Conservation (phyloP, 306 rosid genomes). For the Castanea mollissima region DNA sequence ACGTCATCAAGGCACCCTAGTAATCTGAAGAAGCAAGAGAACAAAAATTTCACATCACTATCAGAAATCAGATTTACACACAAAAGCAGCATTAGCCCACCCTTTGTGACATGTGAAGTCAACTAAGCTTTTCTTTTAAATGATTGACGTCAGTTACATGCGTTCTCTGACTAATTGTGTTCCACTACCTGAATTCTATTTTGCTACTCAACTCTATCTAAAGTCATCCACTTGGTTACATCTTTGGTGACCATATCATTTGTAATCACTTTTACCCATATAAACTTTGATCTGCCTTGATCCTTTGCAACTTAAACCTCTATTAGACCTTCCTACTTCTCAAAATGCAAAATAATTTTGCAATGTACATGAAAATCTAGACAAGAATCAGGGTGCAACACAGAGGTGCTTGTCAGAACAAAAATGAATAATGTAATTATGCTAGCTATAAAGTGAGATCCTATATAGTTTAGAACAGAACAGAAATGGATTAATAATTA, state of each 20-base stretch:
- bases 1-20: neutral
- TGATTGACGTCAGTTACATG: neutral
- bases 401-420: neutral
- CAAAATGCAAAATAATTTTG: neutral
- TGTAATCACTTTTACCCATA: neutral
- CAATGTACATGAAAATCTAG: neutral
- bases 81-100: neutral
- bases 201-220: neutral
- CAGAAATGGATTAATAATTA: neutral
- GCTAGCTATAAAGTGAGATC: neutral
- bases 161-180: neutral
- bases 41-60: neutral
- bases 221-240: neutral
- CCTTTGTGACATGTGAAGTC: neutral
- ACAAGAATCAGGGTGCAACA: neutral
- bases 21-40: neutral
- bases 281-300: neutral
- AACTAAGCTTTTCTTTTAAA: neutral
- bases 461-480: neutral
- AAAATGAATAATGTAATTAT: neutral
- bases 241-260: neutral
- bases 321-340: neutral
- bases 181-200: neutral
- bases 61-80: neutral
- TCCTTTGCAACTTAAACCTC: neutral